Conservation (phyloP, 176 grass and related monocot species). For the Typha latifolia region DNA sequence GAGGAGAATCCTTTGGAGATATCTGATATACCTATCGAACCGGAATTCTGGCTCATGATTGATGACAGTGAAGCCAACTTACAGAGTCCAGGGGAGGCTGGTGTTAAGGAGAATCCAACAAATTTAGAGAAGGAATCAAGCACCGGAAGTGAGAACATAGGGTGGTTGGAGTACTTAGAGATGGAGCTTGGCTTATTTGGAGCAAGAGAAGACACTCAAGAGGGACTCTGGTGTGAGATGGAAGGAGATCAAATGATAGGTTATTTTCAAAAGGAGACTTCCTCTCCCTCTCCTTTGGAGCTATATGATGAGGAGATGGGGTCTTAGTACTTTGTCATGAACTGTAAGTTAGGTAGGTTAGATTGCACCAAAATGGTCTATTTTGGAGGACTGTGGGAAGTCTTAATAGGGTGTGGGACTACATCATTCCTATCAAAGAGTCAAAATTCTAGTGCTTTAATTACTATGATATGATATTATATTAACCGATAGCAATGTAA, state of each 20-base stretch:
- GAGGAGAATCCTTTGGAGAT: slow-evolving; percentile 15
- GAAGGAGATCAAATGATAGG: background rate
- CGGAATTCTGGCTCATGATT: slow-evolving; percentile 9
- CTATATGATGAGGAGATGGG: background rate
- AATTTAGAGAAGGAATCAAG: background rate
- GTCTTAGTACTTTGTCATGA: background rate
- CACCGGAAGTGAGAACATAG: background rate
- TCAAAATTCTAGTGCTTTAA: background rate
- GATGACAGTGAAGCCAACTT: background rate
- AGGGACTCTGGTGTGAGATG: background rate
- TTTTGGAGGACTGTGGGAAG: background rate
- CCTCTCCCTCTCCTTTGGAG: background rate
- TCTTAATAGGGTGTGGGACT: background rate
- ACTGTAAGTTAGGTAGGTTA: background rate
- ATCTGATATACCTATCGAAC: slow-evolving; percentile 14
- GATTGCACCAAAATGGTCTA: background rate
- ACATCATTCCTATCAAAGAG: background rate
- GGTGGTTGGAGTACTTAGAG: slow-evolving; percentile 28
- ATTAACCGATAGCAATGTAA: background rate
- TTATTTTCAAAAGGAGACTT: background rate
- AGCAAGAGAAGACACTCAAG: background rate
- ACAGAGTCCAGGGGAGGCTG: background rate
- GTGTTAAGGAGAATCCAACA: background rate
- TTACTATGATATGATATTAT: background rate
- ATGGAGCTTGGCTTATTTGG: slow-evolving; percentile 9